phyloP scores from a whole-genome alignment of 148 eudicot genomes.

The Pharnaceum exiguum region DNA sequence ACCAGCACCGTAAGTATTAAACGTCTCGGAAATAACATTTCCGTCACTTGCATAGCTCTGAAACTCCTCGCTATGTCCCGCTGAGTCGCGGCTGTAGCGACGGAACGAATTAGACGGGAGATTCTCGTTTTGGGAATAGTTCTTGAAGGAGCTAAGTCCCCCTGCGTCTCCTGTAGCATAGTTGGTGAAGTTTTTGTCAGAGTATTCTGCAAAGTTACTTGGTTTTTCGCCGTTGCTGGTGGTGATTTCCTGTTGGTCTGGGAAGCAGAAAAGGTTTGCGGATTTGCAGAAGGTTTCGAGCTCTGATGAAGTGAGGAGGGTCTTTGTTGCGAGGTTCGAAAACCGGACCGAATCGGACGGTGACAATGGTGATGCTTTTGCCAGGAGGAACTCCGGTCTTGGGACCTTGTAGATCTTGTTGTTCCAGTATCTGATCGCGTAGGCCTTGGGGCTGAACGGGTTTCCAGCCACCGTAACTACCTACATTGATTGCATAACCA shows the following conservation, averaged over 20 bases:
- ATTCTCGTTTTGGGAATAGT: constrained; percentile 67
- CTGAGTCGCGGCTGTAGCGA: constrained; percentile 51
- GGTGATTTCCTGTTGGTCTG: constrained; percentile 26
- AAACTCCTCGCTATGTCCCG: constrained; percentile 61
- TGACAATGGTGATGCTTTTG: constrained; percentile 77
- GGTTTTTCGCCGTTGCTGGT: no score
- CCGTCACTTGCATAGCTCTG: no score
- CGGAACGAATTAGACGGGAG: constrained; percentile 58
- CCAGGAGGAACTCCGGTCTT: constrained; percentile 50
- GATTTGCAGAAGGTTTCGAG: constrained; percentile 57
- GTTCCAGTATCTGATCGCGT: constrained; percentile 78
- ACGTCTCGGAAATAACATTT: constrained; percentile 55
- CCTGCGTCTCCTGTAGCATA: constrained; percentile 44
- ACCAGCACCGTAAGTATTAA: constrained; percentile 50
- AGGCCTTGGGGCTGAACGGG: constrained; percentile 78
- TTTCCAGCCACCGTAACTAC: no score
- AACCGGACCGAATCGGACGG: constrained; percentile 42
- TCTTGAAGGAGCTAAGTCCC: constrained; percentile 61
- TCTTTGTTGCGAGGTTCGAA: constrained; percentile 45
- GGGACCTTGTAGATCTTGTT: constrained; percentile 51
- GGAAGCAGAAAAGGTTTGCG: constrained; percentile 67
- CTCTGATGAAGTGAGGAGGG: constrained; percentile 40
- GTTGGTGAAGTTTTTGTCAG: constrained; percentile 47
- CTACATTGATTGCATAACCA: no score
- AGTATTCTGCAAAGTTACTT: constrained; percentile 53